Base-by-base conservation (phyloP, 2,329 filamentous ascomycete genomes). In the Sporothrix inflata region DNA sequence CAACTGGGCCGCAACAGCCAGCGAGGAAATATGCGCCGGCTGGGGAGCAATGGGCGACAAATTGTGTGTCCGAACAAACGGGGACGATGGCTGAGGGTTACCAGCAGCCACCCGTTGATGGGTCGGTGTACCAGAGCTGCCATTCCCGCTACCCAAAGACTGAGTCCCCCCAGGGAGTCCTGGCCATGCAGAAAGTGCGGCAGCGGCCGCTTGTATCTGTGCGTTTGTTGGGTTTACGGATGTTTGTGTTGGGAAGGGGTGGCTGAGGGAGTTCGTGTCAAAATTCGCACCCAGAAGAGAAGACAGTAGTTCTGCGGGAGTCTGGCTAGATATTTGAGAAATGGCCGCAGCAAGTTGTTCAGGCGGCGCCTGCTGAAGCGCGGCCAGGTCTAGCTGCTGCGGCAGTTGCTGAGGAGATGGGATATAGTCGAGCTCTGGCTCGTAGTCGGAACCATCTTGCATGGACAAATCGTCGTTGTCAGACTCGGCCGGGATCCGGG, bases 1-100 rank as follows among this genome's bases (percentile, higher is more conserved):
- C 38, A 82, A 80, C 11, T 78, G 77, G 14, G 78, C 76, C 21
- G 75, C 75, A 51, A 80, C 75, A 76, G 87, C 83, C 82, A 91
- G 78, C 75, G 86, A 83, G 79, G 91, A 85, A 75, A 89, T 89
- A 78, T 92, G 91, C 66, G 90, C 89, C 70, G 93, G 92, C 78
- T 93, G 92, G 34, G 93, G 92, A 69, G 92, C 92, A 78, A 91
- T 83, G 55, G 91, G 91, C 47, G 90, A 90, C 68, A 90, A 88
- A 77, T 94, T 90, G 79, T 94, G 91, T 76, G 90, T 90, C 78
- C 90, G 89, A 76, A 94, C 85, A 72, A 94, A 83, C 69, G 90
- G 74, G 1, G 74, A 75, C 5, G 74, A 72, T 7, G 71, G 74
- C 14, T 45, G 70, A 89, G 74, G 91, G 9, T 42, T 66, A 5